Conservation (phyloP, 768 basidiomycete species). For the Crepidotus variabilis region DNA sequence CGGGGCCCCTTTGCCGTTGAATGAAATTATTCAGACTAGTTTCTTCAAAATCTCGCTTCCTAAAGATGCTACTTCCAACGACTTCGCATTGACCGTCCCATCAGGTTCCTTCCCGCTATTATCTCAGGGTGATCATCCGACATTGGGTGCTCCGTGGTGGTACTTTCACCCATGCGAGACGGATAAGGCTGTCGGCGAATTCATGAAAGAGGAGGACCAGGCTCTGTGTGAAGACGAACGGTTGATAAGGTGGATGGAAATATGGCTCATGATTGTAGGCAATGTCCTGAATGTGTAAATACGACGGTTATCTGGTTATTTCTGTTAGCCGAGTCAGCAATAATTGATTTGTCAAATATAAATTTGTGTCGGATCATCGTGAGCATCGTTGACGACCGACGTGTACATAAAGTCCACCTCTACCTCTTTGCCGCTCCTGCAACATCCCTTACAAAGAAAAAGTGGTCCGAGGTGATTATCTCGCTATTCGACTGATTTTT, state of each 20-base stretch:
- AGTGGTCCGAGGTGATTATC: slow-evolving; percentile 17
- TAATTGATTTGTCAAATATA: neutral
- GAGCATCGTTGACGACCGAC: neutral
- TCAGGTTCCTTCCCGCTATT: slow-evolving; percentile 66
- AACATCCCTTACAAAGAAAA: neutral
- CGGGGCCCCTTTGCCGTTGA: slow-evolving; percentile 58
- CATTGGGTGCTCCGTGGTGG: slow-evolving; percentile 71
- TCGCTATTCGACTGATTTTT: neutral
- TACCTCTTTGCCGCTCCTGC: neutral
- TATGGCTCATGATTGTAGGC: slow-evolving; percentile 77
- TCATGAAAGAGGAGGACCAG: slow-evolving; percentile 47
- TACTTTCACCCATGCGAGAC: slow-evolving; percentile 88
- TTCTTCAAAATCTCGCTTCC: slow-evolving; percentile 54
- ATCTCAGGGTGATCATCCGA: slow-evolving; percentile 87
- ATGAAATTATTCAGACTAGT: slow-evolving; percentile 50
- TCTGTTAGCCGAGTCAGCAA: neutral
- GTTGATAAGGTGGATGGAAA: slow-evolving; percentile 54
- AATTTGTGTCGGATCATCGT: neutral
- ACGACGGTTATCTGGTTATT: slow-evolving; percentile 8
- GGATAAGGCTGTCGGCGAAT: slow-evolving; percentile 58
- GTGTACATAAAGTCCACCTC: slow-evolving; percentile 15
- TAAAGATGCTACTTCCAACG: slow-evolving; percentile 38
- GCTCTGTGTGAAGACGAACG: slow-evolving; percentile 24
- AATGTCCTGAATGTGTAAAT: slow-evolving; percentile 53
- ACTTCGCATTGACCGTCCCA: slow-evolving; percentile 51